A percentile compares a stretch with the other conserved stretches of the same genome.
Conservation (phyloP, 2,329 filamentous ascomycete species). For the Calonectria henricotiae region DNA sequence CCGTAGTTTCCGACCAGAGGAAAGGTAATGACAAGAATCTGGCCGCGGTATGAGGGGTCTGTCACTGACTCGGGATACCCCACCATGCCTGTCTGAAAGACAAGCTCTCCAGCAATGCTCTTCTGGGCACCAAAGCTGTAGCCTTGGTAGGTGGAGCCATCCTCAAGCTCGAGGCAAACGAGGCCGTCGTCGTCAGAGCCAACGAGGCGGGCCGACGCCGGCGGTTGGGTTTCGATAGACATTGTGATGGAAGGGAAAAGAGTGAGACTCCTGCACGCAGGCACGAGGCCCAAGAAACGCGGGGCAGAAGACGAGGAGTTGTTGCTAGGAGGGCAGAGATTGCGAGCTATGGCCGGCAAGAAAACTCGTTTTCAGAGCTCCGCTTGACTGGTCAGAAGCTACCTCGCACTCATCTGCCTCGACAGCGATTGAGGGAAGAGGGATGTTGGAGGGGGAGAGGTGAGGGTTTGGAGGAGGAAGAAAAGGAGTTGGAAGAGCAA, state of each 20-base stretch:
- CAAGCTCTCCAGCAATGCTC: slow-evolving; percentile 95
- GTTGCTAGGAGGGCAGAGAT: slow-evolving; percentile 49
- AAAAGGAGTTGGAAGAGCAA: slow-evolving; percentile 42
- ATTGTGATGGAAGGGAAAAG: slow-evolving; percentile 51
- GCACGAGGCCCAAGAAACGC: slow-evolving; percentile 47
- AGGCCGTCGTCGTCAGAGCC: slow-evolving; percentile 72
- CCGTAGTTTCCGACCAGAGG: slow-evolving; percentile 98
- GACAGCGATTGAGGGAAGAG: slow-evolving; percentile 46
- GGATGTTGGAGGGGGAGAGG: slow-evolving; percentile 41
- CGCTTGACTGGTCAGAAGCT: slow-evolving; percentile 58
- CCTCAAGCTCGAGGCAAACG: slow-evolving; percentile 92
- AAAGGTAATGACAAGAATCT: slow-evolving; percentile 97
- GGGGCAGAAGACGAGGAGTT: slow-evolving; percentile 54
- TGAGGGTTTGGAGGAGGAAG: slow-evolving; percentile 47
- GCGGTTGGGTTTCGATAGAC: slow-evolving; percentile 62
- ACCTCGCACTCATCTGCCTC: slow-evolving; percentile 60
- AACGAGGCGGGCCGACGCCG: slow-evolving; percentile 75
- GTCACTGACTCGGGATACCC: slow-evolving; percentile 96
- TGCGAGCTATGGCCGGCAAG: slow-evolving; percentile 58
- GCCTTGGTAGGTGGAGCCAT: slow-evolving; percentile 92
- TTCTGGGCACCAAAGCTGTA: slow-evolving; percentile 97
- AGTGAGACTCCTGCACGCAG: slow-evolving; percentile 38
- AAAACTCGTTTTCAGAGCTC: slow-evolving; percentile 61
- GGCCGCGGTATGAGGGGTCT: slow-evolving; percentile 89
- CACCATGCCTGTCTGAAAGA: slow-evolving; percentile 99